Base-by-base conservation (phyloP, 2,329 filamentous ascomycete genomes). In the Colletotrichum euphorbiae region DNA sequence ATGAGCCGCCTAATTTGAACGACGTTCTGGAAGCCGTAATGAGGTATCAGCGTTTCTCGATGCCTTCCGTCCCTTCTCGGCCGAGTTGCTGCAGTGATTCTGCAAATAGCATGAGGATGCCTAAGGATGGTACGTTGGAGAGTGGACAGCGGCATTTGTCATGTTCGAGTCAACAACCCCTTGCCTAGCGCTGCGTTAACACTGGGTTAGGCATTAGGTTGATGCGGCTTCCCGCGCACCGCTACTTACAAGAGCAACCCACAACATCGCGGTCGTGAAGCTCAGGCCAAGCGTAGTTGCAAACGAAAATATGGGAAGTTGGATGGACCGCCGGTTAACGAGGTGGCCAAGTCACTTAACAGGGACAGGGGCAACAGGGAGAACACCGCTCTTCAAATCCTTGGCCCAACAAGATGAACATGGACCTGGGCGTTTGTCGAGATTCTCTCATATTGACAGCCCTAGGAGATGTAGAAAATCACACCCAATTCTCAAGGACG, bases 121-220 rank as follows among this genome's bases (percentile, higher is more conserved):
- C 19, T 21, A 38, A 28, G 21, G 42, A 54, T 28, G 17, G n/a
- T 43, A 65, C 33, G 61, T 19, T 31, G 31, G 57, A 24, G 56
- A 36, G 42, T 56, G 46, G 42, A 65, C 46, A 55, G 21, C 61
- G 40, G 48, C 54, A 68, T 65, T 43, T 45, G 58, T 40, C 45
- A 45, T 52, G 46, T 59, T 82, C 80, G 80, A 82, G 80, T 81
- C 80, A 73, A 75, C 72, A 62, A 67, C 55, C 73, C 74, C 77
- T 73, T 75, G 73, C 72, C 66, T 70, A 73, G 61, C 40, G 54
- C 61, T 58, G 45, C 65, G 61, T 59, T 48, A 50, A 59, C 70
- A 74, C 67, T 72, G 73, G 73, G 72, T 74, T 72, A 74, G 74
- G 70, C 71, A 75, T 75, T 73, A 75, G 74, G 74, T 71, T 72